These are phyloP conservation scores for Termitomyces sp. DNA, from an alignment of 768 basidiomycete genomes.

Conservation along the genomic window DNA sequence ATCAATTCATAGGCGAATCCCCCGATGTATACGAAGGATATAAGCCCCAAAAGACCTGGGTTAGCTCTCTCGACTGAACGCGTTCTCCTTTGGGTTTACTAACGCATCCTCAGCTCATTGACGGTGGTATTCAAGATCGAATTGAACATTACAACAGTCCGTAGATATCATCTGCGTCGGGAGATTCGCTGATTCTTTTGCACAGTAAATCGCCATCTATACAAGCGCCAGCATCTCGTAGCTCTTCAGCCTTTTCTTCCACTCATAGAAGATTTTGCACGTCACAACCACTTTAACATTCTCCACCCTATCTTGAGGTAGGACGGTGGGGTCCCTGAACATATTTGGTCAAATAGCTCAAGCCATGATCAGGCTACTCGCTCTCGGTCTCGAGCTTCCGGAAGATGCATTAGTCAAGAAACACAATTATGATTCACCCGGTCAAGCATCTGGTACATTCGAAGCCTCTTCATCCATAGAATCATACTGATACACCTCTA, in stretches of 20 bases:
- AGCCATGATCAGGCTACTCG: conserved; percentile 23
- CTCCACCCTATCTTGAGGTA: too few species aligned
- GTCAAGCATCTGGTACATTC: conserved; percentile 33
- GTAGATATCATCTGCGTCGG: conserved; percentile 40
- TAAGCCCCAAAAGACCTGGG: too few species aligned
- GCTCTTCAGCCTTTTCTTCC: conserved; percentile 31
- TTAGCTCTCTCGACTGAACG: neutral
- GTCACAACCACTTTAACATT: conserved; percentile 33
- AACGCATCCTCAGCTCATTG: conserved; percentile 43
- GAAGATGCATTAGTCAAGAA: conserved; percentile 39
- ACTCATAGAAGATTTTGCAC: conserved; percentile 32
- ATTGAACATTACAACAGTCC: too few species aligned
- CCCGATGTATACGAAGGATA: too few species aligned
- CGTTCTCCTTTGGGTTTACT: neutral
- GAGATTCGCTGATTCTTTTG: neutral
- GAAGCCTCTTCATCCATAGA: neutral
- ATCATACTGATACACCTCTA: neutral
- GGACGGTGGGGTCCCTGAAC: too few species aligned
- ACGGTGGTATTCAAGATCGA: conserved; percentile 59
- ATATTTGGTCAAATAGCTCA: conserved; percentile 27
- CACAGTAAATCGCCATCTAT: conserved; percentile 31
- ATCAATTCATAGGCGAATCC: conserved; percentile 30
- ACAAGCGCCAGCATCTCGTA: conserved; percentile 29
- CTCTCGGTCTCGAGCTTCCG: conserved; percentile 40
- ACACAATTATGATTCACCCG: too few species aligned